phyloP scores from a whole-genome alignment of 768 basidiomycete species.

The Mycena leptocephala region DNA sequence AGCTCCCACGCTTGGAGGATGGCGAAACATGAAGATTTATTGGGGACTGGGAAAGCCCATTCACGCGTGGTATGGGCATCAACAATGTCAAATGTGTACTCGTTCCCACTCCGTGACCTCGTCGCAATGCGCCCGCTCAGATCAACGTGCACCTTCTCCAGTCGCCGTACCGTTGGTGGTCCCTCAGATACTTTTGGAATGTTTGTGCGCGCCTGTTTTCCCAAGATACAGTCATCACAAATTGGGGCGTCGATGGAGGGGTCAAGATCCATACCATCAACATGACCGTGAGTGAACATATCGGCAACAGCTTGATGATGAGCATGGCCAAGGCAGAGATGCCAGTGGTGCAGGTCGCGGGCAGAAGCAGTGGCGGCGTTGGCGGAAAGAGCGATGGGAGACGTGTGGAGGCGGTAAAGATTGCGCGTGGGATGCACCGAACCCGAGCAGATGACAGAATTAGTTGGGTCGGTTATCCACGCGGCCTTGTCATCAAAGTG shows the following conservation, averaged over 20 bases:
- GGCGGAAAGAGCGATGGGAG: neutral
- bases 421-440: neutral
- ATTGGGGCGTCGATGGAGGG: too few relatives aligned
- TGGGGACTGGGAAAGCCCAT: too few relatives aligned
- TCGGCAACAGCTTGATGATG: too few relatives aligned
- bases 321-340: too few relatives aligned
- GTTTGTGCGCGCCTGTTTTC: slow-evolving; percentile 40
- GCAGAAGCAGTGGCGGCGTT: neutral
- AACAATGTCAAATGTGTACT: slow-evolving; percentile 51
- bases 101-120: slow-evolving; percentile 38
- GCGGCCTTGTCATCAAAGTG: neutral
- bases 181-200: slow-evolving; percentile 49
- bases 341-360: neutral
- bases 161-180: slow-evolving; percentile 32
- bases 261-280: too few relatives aligned
- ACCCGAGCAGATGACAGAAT: neutral
- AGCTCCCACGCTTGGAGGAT: too few relatives aligned
- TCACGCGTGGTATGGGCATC: too few relatives aligned
- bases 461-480: neutral
- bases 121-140: too few relatives aligned
- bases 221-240: too few relatives aligned
- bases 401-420: neutral
- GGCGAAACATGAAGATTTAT: too few relatives aligned
- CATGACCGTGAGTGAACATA: too few relatives aligned
- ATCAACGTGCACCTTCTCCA: too few relatives aligned